phyloP scores from a whole-genome alignment of 2,329 filamentous ascomycete genomes.

The Chaetomium olivaceum region DNA sequence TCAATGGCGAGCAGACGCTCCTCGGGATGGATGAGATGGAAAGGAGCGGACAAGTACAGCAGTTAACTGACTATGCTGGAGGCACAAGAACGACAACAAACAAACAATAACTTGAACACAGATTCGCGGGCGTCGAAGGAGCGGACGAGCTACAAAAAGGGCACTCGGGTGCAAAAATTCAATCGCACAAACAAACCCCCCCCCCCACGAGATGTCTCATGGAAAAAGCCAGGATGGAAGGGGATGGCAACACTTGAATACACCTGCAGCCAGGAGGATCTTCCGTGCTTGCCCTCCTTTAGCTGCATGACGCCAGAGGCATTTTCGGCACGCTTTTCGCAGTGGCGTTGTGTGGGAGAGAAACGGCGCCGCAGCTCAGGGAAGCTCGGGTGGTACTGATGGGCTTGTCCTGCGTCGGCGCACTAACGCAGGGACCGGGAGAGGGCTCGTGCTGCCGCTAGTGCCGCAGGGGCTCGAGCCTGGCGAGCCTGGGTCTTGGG shows the following conservation, averaged over 20 bases:
- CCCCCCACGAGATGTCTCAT: background rate
- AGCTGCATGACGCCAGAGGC: conserved; percentile 25
- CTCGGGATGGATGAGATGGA: background rate
- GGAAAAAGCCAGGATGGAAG: conserved; percentile 4
- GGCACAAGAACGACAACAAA: background rate
- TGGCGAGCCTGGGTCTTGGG: conserved; percentile 21
- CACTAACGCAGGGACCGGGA: conserved; percentile 11
- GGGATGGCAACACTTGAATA: conserved; percentile 8
- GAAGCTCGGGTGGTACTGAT: conserved; percentile 9
- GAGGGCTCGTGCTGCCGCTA: conserved; percentile 24
- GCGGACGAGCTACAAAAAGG: conserved; percentile 5
- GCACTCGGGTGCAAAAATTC: background rate
- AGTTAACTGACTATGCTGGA: background rate
- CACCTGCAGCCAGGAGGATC: background rate
- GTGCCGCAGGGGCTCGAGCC: conserved; percentile 24
- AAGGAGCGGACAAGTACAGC: background rate
- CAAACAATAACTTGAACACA: background rate
- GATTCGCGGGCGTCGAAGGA: conserved; percentile 1
- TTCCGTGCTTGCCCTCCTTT: conserved; percentile 17
- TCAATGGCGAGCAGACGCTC: background rate
- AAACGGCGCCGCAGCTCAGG: conserved; percentile 16
- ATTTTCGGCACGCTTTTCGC: conserved; percentile 16
- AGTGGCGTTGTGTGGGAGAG: conserved; percentile 6
- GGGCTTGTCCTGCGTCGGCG: conserved; percentile 7
- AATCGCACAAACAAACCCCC: background rate